Evolutionary conservation across 805 yeast genomes (phyloP).

Genomic region (Kluyveromyces wickerhamii): DNA sequence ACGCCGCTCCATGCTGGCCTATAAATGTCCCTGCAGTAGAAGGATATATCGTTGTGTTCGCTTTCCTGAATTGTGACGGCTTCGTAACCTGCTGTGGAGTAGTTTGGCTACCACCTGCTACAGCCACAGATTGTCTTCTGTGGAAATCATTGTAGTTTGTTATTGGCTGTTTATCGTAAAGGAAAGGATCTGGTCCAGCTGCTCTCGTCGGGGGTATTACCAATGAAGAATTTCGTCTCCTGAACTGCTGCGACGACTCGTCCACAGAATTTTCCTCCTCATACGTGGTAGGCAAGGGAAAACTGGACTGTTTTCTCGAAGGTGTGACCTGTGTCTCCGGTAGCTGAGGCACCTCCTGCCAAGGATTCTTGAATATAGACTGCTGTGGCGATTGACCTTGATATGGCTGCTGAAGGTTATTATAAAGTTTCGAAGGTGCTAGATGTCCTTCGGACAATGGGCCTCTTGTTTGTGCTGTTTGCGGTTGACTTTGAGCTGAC

Average conservation of each 20-base stretch:
- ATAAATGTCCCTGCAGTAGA: slow-evolving; percentile 10
- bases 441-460: neutral
- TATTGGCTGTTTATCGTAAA: slow-evolving; percentile 24
- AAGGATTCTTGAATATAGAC: slow-evolving; percentile 19
- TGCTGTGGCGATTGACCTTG: slow-evolving; percentile 4
- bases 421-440: neutral
- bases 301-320: slow-evolving; percentile 1
- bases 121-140: slow-evolving; percentile 33
- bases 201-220: slow-evolving; percentile 39
- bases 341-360: slow-evolving; percentile 9
- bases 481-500: neutral
- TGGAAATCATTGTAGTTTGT: slow-evolving; percentile 21
- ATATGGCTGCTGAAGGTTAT: neutral
- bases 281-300: slow-evolving; percentile 10
- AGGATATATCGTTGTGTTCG: slow-evolving; percentile 12
- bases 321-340: neutral
- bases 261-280: slow-evolving; percentile 6
- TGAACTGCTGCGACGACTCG: slow-evolving; percentile 6
- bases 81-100: slow-evolving; percentile 5
- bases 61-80: slow-evolving; percentile 1
- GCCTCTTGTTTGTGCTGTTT: neutral
- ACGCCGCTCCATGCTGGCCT: slow-evolving; percentile 5
- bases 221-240: slow-evolving; percentile 29
- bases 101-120: slow-evolving; percentile 17
- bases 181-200: slow-evolving; percentile 33